Percentiles rank a stretch among this genome's conserved stretches.
Conservation (phyloP, 2,329 filamentous ascomycete species). For the Pseudogymnoascus sp. region DNA sequence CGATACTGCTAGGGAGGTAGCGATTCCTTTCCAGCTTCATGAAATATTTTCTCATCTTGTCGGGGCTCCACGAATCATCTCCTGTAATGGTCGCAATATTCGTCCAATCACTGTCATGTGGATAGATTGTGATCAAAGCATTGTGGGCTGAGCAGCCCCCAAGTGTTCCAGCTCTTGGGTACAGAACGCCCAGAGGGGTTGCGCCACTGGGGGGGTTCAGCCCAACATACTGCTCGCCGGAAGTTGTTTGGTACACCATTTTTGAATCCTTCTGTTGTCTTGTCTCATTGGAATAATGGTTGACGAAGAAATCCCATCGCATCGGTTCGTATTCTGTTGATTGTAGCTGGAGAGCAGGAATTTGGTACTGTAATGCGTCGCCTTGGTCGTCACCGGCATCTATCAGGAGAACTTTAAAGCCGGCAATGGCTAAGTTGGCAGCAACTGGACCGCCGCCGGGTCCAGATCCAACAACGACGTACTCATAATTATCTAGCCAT, state of each 20-base stretch:
- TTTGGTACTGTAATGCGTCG: slow-evolving; percentile 31
- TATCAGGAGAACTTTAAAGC: slow-evolving; percentile 42
- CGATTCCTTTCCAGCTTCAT: slow-evolving; percentile 10
- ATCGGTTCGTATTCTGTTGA: slow-evolving; percentile 38
- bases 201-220: slow-evolving; percentile 18
- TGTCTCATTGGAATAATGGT: slow-evolving; percentile 39
- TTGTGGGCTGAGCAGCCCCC: slow-evolving; percentile 20
- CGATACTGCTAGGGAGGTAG: slow-evolving; percentile 12
- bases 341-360: slow-evolving; percentile 40
- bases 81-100: slow-evolving; percentile 14
- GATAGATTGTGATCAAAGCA: slow-evolving; percentile 14
- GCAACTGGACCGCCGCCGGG: slow-evolving; percentile 42
- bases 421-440: slow-evolving; percentile 41
- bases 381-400: slow-evolving; percentile 46
- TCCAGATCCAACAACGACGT: slow-evolving; percentile 44
- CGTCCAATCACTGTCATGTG: slow-evolving; percentile 16
- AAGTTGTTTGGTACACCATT: slow-evolving; percentile 34
- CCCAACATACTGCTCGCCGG: slow-evolving; percentile 18
- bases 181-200: slow-evolving; percentile 18
- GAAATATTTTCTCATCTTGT: slow-evolving; percentile 12
- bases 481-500: slow-evolving; percentile 34
- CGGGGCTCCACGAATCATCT: slow-evolving; percentile 13
- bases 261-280: slow-evolving; percentile 40
- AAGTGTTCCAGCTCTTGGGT: slow-evolving; percentile 22
- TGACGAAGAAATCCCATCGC: slow-evolving; percentile 46